Evolutionary conservation across 1,139 yeast species (phyloP), one percentile per base, ranked within the genome.

Genomic region (Entelexis paramagnoliae): DNA sequence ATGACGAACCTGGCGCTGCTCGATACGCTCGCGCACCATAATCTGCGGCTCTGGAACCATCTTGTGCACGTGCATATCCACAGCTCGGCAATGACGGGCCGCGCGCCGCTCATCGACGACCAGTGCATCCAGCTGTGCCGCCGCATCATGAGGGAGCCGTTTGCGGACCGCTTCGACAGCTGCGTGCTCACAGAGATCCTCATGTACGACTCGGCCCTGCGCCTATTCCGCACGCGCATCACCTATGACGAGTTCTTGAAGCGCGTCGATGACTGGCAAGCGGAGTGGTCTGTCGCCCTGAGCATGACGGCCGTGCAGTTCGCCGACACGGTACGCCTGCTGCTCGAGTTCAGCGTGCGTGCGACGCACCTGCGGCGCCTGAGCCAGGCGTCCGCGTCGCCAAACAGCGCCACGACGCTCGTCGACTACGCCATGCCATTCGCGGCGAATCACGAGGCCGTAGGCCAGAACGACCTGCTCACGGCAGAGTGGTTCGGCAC

Each of bases 161-260:
- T 78, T 43, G 80, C 91, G 0, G 83, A 91, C 4, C 83, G 83
- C 60, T 85, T 85, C 63, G 95, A 85, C 63, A 89, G 88, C n/a
- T 68, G 94, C 55, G 83, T 85, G 80, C 83, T 84, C 16, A 83
- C 88, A 50, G 95, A 85, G 65, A 80, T 83, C 51, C 77, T 81
- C 20, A 72, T 83, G 14, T 77, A 82, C 53, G 66, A 79, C 34
- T 72, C 81, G 17, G 72, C 84, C 1, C 83, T 83, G 65, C 77
- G 76, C 55, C 83, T 73, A 61, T 68, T 81, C 34, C 83, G 80
- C 61, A 62, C 69, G 56, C 62, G 61, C 29, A 66, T 61, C 38
- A 59, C 67, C 10, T 61, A 62, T 60, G 55, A 60, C 19, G 61
- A 61, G 7, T 68, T 69, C 43, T 67, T 66, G 49, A 64, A 62